These are phyloP conservation scores for Fraxinus floribunda DNA, from an alignment of 305 asterid genomes.

Conservation along the genomic window DNA sequence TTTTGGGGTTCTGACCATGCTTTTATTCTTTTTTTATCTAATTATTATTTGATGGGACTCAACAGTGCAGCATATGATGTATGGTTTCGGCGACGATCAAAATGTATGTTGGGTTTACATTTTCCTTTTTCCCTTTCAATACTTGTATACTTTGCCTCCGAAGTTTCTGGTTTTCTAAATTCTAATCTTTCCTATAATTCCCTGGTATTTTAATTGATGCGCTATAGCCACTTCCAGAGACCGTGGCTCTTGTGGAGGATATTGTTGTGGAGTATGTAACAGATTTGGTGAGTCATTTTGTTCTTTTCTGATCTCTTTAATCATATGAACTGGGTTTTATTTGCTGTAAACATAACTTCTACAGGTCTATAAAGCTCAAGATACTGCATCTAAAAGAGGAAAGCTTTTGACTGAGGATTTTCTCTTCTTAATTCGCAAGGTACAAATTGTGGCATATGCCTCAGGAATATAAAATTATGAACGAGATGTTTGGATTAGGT, in stretches of 20 bases:
- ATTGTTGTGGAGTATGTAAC: constrained; percentile 93
- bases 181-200: constrained; percentile 8
- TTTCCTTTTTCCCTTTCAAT: constrained; percentile 2
- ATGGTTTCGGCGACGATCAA: constrained; percentile 84
- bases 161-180: not conserved
- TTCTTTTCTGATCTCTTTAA: not conserved
- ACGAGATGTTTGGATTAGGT: not conserved
- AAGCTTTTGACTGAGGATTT: constrained; percentile 89
- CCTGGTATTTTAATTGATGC: constrained; percentile 21
- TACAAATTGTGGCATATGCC: constrained; percentile 18
- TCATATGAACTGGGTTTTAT: not conserved
- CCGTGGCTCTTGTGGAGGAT: constrained; percentile 85
- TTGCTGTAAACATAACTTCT: not conserved
- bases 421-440: constrained; percentile 86
- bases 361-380: constrained; percentile 98
- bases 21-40: not conserved
- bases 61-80: constrained; percentile 97
- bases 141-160: constrained; percentile 3
- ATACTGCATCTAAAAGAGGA: constrained; percentile 72
- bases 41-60: constrained; percentile 25
- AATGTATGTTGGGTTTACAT: constrained; percentile 48
- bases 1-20: not conserved
- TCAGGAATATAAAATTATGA: not conserved
- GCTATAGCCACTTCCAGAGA: constrained; percentile 86
- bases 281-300: constrained; percentile 56